Evolutionary conservation across 805 yeast genomes (phyloP).

Genomic region (Pichia californica): DNA sequence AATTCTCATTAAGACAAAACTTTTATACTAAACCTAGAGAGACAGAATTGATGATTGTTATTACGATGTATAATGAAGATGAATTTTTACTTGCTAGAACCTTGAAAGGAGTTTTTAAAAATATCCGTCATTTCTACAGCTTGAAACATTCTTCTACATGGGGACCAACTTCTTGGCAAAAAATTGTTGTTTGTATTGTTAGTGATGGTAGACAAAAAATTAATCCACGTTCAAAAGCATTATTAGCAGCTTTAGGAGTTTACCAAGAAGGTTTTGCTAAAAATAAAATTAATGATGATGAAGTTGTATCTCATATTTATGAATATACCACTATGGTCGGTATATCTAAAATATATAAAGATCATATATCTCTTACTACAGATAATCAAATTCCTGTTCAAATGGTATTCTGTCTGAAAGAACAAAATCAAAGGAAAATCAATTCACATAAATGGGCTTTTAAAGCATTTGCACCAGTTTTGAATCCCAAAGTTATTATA

Average conservation of each 20-base stretch:
- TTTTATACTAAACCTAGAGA: slow-evolving; percentile 71
- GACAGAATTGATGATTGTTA: slow-evolving; percentile 79
- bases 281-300: slow-evolving; percentile 74
- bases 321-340: slow-evolving; percentile 93
- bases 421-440: slow-evolving; percentile 80
- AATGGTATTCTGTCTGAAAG: slow-evolving; percentile 83
- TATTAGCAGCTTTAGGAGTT: slow-evolving; percentile 81
- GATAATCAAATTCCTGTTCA: slow-evolving; percentile 76
- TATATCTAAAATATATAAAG: slow-evolving; percentile 52
- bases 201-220: slow-evolving; percentile 89
- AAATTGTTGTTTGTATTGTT: slow-evolving; percentile 80
- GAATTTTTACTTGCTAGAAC: slow-evolving; percentile 80
- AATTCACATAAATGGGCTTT: slow-evolving; percentile 97
- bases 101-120: slow-evolving; percentile 83
- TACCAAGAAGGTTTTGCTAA: slow-evolving; percentile 96
- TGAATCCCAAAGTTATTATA: slow-evolving; percentile 78
- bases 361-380: slow-evolving; percentile 59
- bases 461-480: slow-evolving; percentile 80
- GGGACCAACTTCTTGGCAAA: slow-evolving; percentile 97
- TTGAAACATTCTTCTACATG: slow-evolving; percentile 61
- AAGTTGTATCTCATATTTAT: slow-evolving; percentile 81
- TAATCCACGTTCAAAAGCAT: slow-evolving; percentile 68
- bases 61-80: slow-evolving; percentile 88
- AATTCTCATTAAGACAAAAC: slow-evolving; percentile 78
- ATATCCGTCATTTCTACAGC: slow-evolving; percentile 68